phyloP scores from a whole-genome alignment of 805 yeast genomes.

The Metschnikowia cerradonensis region DNA sequence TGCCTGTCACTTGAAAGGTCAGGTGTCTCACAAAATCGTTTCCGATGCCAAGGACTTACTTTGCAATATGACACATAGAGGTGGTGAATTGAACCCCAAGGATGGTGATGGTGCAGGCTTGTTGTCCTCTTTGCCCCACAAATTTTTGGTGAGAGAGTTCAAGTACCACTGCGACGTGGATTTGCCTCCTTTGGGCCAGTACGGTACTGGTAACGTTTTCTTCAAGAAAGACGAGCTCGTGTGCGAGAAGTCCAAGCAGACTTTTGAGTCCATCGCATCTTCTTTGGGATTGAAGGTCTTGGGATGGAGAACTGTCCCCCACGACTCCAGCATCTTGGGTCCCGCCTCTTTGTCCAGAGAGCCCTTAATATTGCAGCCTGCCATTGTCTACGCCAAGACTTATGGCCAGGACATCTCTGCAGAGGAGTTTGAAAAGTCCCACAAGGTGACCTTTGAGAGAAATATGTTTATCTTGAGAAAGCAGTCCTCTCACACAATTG shows the following conservation, averaged over 20 bases:
- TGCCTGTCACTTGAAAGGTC: constrained; percentile 89
- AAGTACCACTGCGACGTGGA: constrained; percentile 60
- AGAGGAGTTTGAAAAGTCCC: constrained; percentile 52
- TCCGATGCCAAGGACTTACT: constrained; percentile 83
- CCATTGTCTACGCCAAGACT: constrained; percentile 58
- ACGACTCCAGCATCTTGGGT: constrained; percentile 89
- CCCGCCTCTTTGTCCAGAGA: constrained; percentile 93
- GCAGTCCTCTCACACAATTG: constrained; percentile 85
- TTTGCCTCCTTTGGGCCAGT: constrained; percentile 78
- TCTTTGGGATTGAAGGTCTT: constrained; percentile 75
- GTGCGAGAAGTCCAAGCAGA: constrained; percentile 62
- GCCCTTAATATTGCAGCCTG: constrained; percentile 89
- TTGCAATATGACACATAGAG: constrained; percentile 98
- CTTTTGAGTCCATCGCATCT: constrained; percentile 78
- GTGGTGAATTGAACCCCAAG: constrained; percentile 95
- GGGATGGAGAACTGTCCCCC: constrained; percentile 95
- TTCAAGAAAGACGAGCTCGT: constrained; percentile 82
- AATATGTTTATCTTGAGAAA: constrained; percentile 83
- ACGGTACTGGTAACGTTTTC: constrained; percentile 92
- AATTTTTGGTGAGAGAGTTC: constrained; percentile 81
- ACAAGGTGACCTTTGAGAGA: constrained; percentile 70
- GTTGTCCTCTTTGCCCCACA: constrained; percentile 87
- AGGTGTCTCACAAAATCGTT: constrained; percentile 83
- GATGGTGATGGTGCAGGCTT: constrained; percentile 99
- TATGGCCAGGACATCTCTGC: constrained; percentile 31